These are phyloP conservation scores for Globisporangium echinulatum DNA, from an alignment of 352 stramenopile genomes.

Conservation along the genomic window DNA sequence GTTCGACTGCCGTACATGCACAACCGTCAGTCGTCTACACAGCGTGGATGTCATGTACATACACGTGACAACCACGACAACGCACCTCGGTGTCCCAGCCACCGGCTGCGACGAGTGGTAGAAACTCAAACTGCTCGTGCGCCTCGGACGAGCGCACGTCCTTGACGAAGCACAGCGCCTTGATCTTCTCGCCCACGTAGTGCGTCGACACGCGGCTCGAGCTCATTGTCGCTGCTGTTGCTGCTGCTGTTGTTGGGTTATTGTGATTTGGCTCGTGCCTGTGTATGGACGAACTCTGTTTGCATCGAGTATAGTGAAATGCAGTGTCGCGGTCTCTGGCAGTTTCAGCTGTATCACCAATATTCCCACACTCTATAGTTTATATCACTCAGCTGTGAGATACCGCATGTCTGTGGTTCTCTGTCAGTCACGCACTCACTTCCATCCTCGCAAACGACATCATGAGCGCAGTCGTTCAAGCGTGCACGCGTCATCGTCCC, in stretches of 20 bases:
- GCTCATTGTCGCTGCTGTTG: conserved; percentile 7
- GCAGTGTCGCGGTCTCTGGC: too few species aligned
- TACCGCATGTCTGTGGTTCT: too few species aligned
- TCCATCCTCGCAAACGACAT: not conserved
- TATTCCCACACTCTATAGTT: too few species aligned
- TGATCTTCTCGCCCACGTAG: conserved; percentile 59
- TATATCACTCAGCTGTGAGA: too few species aligned
- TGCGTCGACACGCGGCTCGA: conserved; percentile 38
- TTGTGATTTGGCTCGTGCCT: too few species aligned
- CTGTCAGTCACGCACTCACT: not conserved
- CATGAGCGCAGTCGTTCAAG: too few species aligned
- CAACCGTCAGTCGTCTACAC: too few species aligned
- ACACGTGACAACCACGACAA: not conserved
- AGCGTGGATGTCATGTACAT: too few species aligned
- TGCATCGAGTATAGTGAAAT: too few species aligned
- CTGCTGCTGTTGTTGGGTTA: not conserved
- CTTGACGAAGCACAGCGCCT: conserved; percentile 54
- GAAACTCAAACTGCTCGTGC: conserved; percentile 22
- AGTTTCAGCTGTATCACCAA: too few species aligned
- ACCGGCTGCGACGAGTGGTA: conserved; percentile 53
- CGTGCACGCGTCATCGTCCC: too few species aligned
- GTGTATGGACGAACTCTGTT: not conserved
- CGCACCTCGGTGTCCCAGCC: conserved; percentile 51
- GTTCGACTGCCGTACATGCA: conserved; percentile 22
- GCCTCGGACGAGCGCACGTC: conserved; percentile 39